Evolutionary conservation across 148 eudicot species (phyloP).

Genomic region (Chenopodium album): DNA sequence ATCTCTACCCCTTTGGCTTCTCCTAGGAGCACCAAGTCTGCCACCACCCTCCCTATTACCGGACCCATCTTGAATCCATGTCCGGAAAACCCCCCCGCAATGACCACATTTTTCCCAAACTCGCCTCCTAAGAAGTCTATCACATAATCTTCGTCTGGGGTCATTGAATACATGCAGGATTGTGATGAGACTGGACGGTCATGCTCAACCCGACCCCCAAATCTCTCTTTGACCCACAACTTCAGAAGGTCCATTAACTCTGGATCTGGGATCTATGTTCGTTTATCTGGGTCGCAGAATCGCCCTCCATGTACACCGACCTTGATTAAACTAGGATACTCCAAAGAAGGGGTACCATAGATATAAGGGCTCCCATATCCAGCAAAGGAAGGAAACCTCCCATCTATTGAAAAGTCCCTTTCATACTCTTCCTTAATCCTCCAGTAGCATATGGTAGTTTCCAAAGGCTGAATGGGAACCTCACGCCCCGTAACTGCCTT

Average conservation of each 20-base stretch:
- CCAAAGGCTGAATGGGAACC: constrained; percentile 66
- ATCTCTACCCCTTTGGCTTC: constrained; percentile 52
- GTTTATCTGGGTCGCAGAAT: constrained; percentile 59
- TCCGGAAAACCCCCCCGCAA: constrained; percentile 88
- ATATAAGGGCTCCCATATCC: constrained; percentile 73
- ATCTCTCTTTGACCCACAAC: constrained; percentile 55
- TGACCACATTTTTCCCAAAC: constrained; percentile 69
- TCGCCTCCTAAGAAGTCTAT: constrained; percentile 80
- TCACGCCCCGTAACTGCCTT: constrained; percentile 22
- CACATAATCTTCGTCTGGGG: constrained; percentile 80
- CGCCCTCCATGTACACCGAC: constrained; percentile 62
- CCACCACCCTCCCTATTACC: constrained; percentile 61
- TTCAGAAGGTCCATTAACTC: constrained; percentile 29
- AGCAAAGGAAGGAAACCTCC: constrained; percentile 73
- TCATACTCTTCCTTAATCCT: constrained; percentile 52
- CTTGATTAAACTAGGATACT: constrained; percentile 78
- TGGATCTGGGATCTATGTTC: constrained; percentile 44
- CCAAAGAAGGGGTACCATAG: constrained; percentile 84
- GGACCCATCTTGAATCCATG: constrained; percentile 99
- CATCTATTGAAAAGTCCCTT: constrained; percentile 44
- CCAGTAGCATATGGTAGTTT: constrained; percentile 73
- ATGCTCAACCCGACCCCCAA: constrained; percentile 51
- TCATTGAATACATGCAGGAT: constrained; percentile 85
- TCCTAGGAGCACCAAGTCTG: constrained; percentile 50
- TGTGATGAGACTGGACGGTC: constrained; percentile 52